Evolutionary conservation across 768 basidiomycete genomes (phyloP).

Genomic region (Leccinellum luteum): DNA sequence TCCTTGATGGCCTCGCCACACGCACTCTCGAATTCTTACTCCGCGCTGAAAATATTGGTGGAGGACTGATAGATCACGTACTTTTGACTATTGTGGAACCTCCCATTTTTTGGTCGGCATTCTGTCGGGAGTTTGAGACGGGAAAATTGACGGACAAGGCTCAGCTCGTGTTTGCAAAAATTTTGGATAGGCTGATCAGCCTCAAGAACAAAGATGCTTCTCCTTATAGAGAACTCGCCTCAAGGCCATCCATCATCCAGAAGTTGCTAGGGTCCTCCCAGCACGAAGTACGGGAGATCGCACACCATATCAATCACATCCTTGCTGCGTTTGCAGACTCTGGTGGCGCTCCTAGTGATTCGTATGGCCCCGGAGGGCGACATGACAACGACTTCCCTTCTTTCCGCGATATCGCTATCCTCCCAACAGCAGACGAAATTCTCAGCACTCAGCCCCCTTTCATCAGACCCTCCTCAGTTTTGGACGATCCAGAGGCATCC

Average conservation of each 20-base stretch:
- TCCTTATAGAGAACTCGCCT: conserved; percentile 39
- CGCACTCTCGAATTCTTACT: conserved; percentile 40
- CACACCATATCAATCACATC: conserved; percentile 43
- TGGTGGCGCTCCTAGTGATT: conserved; percentile 17
- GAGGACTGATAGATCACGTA: conserved; percentile 42
- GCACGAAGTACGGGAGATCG: conserved; percentile 31
- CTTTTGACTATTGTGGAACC: conserved; percentile 47
- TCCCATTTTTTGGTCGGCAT: conserved; percentile 48
- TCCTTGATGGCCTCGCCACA: conserved; percentile 44
- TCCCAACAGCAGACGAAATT: conserved; percentile 66
- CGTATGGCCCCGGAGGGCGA: conserved; percentile 53
- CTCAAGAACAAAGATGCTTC: conserved; percentile 35
- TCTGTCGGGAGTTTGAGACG: conserved; percentile 33
- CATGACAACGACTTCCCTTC: conserved; percentile 68
- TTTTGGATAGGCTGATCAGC: conserved; percentile 46
- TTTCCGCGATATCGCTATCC: conserved; percentile 58
- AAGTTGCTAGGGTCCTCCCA: conserved; percentile 24
- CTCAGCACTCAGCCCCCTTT: conserved; percentile 46
- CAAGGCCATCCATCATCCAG: conserved; percentile 29
- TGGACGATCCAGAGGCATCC: conserved; percentile 44
- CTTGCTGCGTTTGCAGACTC: conserved; percentile 27
- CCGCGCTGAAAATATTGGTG: conserved; percentile 40
- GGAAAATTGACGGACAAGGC: conserved; percentile 33
- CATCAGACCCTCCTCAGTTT: conserved; percentile 43
- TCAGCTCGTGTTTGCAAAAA: conserved; percentile 45